phyloP scores from a whole-genome alignment of 1,284 basidiomycete genomes.

The Amylostereum chailletii region DNA sequence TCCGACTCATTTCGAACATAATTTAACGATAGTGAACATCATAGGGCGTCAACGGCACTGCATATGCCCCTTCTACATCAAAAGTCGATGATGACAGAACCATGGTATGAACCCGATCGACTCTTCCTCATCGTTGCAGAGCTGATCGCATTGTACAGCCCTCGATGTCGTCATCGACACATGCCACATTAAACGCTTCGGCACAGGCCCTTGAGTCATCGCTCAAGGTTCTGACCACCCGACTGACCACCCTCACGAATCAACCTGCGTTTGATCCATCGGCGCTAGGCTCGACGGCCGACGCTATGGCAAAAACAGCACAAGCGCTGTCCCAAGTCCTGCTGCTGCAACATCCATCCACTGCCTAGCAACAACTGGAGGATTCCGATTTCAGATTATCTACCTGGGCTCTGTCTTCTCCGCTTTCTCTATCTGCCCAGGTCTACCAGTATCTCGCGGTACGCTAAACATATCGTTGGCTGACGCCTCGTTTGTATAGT shows the following conservation, averaged over 20 bases:
- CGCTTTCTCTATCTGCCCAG: too few relatives aligned
- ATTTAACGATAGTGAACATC: too few relatives aligned
- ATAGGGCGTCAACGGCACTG: too few relatives aligned
- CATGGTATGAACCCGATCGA: background rate
- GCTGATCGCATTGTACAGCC: background rate
- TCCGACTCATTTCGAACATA: too few relatives aligned
- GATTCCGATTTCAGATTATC: background rate
- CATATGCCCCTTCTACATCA: too few relatives aligned
- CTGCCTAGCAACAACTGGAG: conserved; percentile 11
- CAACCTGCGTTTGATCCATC: conserved; percentile 34
- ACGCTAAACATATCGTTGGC: too few relatives aligned
- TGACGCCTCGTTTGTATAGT: too few relatives aligned
- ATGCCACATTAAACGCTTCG: conserved; percentile 28
- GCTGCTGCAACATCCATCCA: conserved; percentile 35
- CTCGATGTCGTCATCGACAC: conserved; percentile 15
- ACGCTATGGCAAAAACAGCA: conserved; percentile 59
- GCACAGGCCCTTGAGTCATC: conserved; percentile 42
- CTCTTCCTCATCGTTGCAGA: background rate
- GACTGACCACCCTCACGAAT: conserved; percentile 36
- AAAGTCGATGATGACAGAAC: too few relatives aligned
- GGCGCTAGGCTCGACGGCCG: conserved; percentile 53
- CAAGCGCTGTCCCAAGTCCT: conserved; percentile 54
- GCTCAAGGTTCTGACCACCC: conserved; percentile 44
- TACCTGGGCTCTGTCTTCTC: too few relatives aligned
- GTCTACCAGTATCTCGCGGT: too few relatives aligned